Evolutionary conservation across 2,329 filamentous ascomycete genomes (phyloP).

Genomic region (Penicillium digitatum): DNA sequence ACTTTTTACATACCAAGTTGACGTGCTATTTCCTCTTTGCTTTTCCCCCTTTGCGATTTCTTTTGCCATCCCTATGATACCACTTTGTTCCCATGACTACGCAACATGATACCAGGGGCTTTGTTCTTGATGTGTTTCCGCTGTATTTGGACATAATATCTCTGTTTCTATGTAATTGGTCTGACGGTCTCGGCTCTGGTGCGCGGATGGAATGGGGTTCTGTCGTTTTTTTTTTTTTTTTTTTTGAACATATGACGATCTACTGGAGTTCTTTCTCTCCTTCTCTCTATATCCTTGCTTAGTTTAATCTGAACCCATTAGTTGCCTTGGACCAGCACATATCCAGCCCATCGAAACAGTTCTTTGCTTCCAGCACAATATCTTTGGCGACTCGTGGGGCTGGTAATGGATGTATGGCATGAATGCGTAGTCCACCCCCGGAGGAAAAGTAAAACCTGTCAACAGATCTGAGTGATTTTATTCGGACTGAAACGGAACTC

Average conservation of each 20-base stretch:
- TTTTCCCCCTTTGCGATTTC: conserved; percentile 11
- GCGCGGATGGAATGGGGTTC: conserved; percentile 7
- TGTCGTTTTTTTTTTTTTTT: not conserved
- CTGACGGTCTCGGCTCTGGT: conserved; percentile 18
- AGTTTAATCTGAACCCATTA: conserved; percentile 7
- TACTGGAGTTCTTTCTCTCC: conserved; percentile 4
- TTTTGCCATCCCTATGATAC: conserved; percentile 35
- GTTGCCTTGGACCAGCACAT: not conserved
- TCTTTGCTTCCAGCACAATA: not conserved
- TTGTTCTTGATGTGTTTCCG: conserved; percentile 21
- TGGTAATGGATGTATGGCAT: not conserved
- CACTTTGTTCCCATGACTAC: conserved; percentile 39
- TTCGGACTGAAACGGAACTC: not conserved
- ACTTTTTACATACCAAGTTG: conserved; percentile 1
- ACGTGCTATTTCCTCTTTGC: not conserved
- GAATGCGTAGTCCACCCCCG: not conserved
- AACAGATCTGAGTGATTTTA: not conserved
- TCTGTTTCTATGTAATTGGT: conserved; percentile 22
- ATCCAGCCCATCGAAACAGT: not conserved
- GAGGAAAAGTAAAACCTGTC: not conserved
- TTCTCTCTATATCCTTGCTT: conserved; percentile 14
- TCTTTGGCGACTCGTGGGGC: not conserved
- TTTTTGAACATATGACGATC: conserved; percentile 14
- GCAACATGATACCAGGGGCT: conserved; percentile 35
- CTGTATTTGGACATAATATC: conserved; percentile 17